Evolutionary conservation across 73 alveolate species (phyloP).

Genomic region (Paramecium caudatum): DNA sequence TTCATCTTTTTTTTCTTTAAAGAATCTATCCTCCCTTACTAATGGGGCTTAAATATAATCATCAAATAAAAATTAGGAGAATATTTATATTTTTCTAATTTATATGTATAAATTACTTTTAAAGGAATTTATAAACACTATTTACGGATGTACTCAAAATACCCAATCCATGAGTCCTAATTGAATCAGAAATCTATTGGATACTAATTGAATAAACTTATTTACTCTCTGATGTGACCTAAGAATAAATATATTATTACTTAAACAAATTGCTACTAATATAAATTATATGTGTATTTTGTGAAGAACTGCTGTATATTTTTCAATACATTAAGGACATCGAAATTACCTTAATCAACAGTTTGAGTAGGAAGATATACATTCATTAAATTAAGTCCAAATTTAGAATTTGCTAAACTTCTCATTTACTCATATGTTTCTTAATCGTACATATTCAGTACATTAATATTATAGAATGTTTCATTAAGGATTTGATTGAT

Average conservation of each 20-base stretch:
- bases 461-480: slow-evolving; percentile 97
- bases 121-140: slow-evolving; percentile 92
- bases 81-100: slow-evolving; percentile 80
- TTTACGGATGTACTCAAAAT: slow-evolving; percentile 94
- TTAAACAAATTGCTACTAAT: slow-evolving; percentile 93
- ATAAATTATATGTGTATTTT: slow-evolving; percentile 95
- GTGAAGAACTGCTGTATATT: slow-evolving; percentile 88
- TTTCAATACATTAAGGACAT: slow-evolving; percentile 90
- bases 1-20: slow-evolving; percentile 92
- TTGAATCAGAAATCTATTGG: slow-evolving; percentile 89
- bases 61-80: slow-evolving; percentile 92
- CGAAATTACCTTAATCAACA: slow-evolving; percentile 94
- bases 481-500: slow-evolving; percentile 91
- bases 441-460: slow-evolving; percentile 96
- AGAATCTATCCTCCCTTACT: slow-evolving; percentile 92
- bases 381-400: slow-evolving; percentile 88
- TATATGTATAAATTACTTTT: slow-evolving; percentile 77
- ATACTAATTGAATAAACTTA: slow-evolving; percentile 91
- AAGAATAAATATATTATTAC: not conserved
- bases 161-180: slow-evolving; percentile 98
- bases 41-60: slow-evolving; percentile 93
- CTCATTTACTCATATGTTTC: slow-evolving; percentile 98
- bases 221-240: slow-evolving; percentile 88
- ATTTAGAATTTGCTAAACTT: slow-evolving; percentile 94
- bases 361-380: slow-evolving; percentile 95